phyloP scores from a whole-genome alignment of 2,329 filamentous ascomycete genomes.

The Arthrobotrys iridis region DNA sequence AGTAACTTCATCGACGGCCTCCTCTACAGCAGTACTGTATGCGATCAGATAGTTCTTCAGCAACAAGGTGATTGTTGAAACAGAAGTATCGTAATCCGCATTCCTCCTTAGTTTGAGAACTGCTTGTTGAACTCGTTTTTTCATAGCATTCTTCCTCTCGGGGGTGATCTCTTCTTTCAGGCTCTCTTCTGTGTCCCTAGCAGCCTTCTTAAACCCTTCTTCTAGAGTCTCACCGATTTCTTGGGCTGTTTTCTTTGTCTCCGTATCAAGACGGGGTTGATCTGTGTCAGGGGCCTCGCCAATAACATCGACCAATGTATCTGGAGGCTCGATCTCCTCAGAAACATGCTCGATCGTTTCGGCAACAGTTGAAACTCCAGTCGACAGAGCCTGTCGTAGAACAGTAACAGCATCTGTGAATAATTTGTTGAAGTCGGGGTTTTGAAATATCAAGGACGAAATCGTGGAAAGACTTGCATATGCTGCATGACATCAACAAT shows the following conservation, averaged over 20 bases:
- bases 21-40: constrained; percentile 78
- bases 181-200: constrained; percentile 64
- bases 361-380: constrained; percentile 82
- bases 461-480: constrained; percentile 86
- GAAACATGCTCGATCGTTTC: constrained; percentile 78
- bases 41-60: constrained; percentile 79
- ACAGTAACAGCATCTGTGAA: constrained; percentile 81
- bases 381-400: constrained; percentile 83
- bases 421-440: constrained; percentile 88
- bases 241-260: constrained; percentile 59
- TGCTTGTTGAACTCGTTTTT: constrained; percentile 79
- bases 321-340: constrained; percentile 75
- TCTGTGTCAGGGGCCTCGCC: constrained; percentile 65
- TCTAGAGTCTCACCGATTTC: constrained; percentile 64
- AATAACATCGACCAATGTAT: constrained; percentile 65
- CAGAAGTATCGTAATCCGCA: constrained; percentile 84
- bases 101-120: constrained; percentile 78
- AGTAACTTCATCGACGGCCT: constrained; percentile 73
- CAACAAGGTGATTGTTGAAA: constrained; percentile 78
- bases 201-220: constrained; percentile 63
- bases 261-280: constrained; percentile 65
- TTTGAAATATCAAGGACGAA: constrained; percentile 83
- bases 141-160: constrained; percentile 73
- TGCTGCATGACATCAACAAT: constrained; percentile 64
- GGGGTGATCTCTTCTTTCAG: constrained; percentile 63